A percentile compares a stretch with the other conserved stretches of the same genome.
Evolutionary conservation across 176 grass and related monocot genomes (phyloP).

Genomic region (Cenchrus purpureus): DNA sequence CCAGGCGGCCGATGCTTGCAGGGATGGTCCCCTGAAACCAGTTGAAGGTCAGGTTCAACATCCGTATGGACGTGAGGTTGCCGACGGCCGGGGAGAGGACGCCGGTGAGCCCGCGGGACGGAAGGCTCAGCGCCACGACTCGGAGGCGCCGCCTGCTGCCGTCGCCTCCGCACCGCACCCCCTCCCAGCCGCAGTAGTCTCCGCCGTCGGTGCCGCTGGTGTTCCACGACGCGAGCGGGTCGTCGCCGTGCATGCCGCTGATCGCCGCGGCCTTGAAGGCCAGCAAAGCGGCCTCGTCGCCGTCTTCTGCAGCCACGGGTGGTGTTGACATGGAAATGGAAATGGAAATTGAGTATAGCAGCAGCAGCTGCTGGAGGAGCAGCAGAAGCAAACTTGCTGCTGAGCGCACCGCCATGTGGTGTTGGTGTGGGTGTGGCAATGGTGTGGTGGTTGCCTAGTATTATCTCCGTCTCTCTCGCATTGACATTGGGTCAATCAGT

Average conservation of each 20-base stretch:
- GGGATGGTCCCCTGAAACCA: background rate
- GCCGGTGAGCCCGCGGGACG: background rate
- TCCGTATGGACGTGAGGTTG: constrained; percentile 5
- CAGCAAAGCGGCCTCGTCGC: background rate
- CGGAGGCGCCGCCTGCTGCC: background rate
- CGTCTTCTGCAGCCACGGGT: background rate
- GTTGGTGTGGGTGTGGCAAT: too few relatives aligned
- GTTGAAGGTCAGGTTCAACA: constrained; percentile 31
- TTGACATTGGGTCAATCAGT: too few relatives aligned
- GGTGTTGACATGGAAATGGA: too few relatives aligned
- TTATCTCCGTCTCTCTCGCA: too few relatives aligned
- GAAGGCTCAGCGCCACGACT: constrained; percentile 31
- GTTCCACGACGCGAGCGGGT: background rate
- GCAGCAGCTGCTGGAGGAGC: too few relatives aligned
- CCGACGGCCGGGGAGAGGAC: constrained; percentile 28
- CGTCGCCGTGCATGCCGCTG: background rate
- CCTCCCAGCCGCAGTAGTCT: constrained; percentile 22
- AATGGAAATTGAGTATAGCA: too few relatives aligned
- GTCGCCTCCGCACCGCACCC: background rate
- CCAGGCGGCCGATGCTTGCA: background rate
- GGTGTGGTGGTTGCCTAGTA: too few relatives aligned
- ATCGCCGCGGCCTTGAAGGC: background rate
- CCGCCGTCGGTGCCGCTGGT: background rate
- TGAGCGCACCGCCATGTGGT: too few relatives aligned
- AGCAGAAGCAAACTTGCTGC: too few relatives aligned